Base-by-base conservation (phyloP, 1,284 basidiomycete genomes). In the Ustilago loliicola region DNA sequence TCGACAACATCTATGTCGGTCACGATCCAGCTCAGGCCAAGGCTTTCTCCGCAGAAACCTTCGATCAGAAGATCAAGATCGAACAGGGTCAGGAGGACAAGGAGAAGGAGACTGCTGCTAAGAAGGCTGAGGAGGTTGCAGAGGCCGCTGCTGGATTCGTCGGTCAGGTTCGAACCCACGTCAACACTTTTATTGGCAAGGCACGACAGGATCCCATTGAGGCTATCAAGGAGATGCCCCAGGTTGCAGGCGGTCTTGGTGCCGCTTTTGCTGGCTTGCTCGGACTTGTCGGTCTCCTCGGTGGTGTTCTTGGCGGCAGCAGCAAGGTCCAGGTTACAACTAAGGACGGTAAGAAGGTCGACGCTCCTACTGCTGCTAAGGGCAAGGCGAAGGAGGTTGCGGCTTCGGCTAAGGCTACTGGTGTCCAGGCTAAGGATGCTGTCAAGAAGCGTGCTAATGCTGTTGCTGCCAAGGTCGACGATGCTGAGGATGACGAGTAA, bases 1-100 rank as follows among this genome's bases (percentile, higher is more conserved):
- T 86, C 42, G 83, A 86, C 78, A 86, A 86, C 79, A 84, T 86
- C 61, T 86, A 85, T 75, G 66, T 86, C 40, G 80, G 84, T 52
- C 81, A 85, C 82, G 74, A 76, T 32, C 68, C 73, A 21, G 78
- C 78, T 21, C 79, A 84, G 45, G 84, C 84, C 30, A 81, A 77
- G 52, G 60, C 63, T 53, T 80, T 86, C 47, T 74, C 81, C 25
- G 66, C 68, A 45, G 81, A 86, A 71, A 84, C 82, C 6, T 86
- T 84, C 48, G 72, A 74, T 19, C 34, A 72, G 50, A 86, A 86
- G 79, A 72, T 80, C 57, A 77, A 80, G 59, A 75, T 86, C 53
- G 84, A 86, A 71, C 77, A 84, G 66, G 70, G 79, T 59, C 45
- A 50, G 50, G 84, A 85, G 69, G 80, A 76, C 23, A 57, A 53